Conservation (phyloP, 2,329 filamentous ascomycete species). For the Epicoccum nigrum region DNA sequence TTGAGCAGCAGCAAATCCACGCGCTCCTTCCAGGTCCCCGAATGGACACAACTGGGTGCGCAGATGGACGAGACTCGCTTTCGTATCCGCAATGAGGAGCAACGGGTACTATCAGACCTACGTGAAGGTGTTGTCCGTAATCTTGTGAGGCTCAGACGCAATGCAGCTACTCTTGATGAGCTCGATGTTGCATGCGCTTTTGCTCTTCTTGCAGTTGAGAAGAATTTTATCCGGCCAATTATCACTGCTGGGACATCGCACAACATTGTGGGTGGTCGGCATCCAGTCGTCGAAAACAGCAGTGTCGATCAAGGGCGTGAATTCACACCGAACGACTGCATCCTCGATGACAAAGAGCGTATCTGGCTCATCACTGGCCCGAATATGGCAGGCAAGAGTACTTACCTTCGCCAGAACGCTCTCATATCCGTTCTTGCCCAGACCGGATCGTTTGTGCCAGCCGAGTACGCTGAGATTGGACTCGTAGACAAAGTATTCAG, state of each 20-base stretch:
- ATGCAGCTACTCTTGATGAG: slow-evolving; percentile 90
- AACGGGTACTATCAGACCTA: slow-evolving; percentile 75
- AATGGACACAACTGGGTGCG: slow-evolving; percentile 83
- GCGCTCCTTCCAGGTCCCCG: slow-evolving; percentile 78
- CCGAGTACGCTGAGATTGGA: slow-evolving; percentile 81
- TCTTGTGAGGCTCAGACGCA: slow-evolving; percentile 83
- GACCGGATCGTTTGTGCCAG: slow-evolving; percentile 90
- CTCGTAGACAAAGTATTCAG: slow-evolving; percentile 97
- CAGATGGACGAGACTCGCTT: slow-evolving; percentile 77
- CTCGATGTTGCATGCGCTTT: slow-evolving; percentile 90
- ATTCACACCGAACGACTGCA: slow-evolving; percentile 87
- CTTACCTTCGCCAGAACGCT: slow-evolving; percentile 93
- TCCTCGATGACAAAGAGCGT: slow-evolving; percentile 77
- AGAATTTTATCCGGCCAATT: slow-evolving; percentile 73
- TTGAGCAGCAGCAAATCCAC: slow-evolving; percentile 84
- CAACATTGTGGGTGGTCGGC: slow-evolving; percentile 82
- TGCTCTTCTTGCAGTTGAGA: slow-evolving; percentile 76
- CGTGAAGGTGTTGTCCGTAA: slow-evolving; percentile 79
- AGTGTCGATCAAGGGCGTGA: slow-evolving; percentile 77
- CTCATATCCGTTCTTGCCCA: slow-evolving; percentile 93
- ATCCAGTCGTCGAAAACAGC: slow-evolving; percentile 89
- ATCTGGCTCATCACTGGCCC: slow-evolving; percentile 75
- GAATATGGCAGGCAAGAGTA: slow-evolving; percentile 99
- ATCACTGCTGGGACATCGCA: slow-evolving; percentile 69
- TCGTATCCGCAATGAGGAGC: slow-evolving; percentile 83